Evolutionary conservation across 2,329 filamentous ascomycete genomes (phyloP).

Genomic region (Dactylellina sp.): DNA sequence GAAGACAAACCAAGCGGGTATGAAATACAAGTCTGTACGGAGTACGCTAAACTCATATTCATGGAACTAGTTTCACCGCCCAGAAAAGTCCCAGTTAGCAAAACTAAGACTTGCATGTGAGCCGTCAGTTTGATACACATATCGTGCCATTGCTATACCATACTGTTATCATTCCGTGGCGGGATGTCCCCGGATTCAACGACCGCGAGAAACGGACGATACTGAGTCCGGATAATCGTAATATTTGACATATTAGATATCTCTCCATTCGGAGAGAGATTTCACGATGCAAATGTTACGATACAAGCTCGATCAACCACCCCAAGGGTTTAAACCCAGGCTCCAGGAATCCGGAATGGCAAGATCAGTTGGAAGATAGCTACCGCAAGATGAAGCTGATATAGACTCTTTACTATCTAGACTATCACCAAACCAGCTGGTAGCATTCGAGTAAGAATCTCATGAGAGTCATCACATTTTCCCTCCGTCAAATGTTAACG

Average conservation of each 20-base stretch:
- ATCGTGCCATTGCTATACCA: background rate
- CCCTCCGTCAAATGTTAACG: too few species aligned
- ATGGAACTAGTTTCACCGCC: too few species aligned
- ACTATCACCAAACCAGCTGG: background rate
- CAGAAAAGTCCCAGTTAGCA: too few species aligned
- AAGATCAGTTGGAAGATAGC: too few species aligned
- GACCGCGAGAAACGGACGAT: background rate
- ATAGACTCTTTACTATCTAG: background rate
- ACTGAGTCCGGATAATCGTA: background rate
- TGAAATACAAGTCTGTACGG: too few species aligned
- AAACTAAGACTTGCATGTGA: background rate
- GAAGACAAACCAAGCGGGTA: too few species aligned
- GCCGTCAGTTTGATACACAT: background rate
- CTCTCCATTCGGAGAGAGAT: background rate
- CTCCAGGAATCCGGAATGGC: too few species aligned
- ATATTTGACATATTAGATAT: background rate
- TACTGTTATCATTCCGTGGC: background rate
- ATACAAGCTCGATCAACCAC: too few species aligned
- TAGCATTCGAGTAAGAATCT: background rate
- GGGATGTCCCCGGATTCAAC: background rate
- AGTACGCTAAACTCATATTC: too few species aligned
- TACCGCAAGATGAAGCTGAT: background rate
- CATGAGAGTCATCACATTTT: background rate
- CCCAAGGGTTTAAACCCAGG: background rate
- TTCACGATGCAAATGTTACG: background rate